Evolutionary conservation across 495 filamentous ascomycete species (phyloP).

Genomic region (Cairneyella variabilis): DNA sequence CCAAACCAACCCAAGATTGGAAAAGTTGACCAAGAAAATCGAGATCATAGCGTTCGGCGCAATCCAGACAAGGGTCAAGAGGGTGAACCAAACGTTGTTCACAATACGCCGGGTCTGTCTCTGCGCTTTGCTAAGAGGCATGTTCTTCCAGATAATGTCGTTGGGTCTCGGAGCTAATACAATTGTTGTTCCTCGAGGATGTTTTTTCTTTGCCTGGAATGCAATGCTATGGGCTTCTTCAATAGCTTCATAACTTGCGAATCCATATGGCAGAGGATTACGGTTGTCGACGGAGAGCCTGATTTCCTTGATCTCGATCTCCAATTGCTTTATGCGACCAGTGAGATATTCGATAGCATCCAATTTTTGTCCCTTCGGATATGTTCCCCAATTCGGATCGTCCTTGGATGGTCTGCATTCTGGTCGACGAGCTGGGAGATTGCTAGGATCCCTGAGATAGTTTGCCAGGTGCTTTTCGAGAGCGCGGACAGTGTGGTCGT

Average conservation of each 20-base stretch:
- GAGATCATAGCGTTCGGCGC: conserved; percentile 95
- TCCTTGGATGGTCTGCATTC: conserved; percentile 72
- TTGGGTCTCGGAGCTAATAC: conserved; percentile 78
- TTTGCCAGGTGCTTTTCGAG: conserved; percentile 81
- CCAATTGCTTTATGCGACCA: conserved; percentile 74
- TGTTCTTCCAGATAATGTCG: conserved; percentile 95
- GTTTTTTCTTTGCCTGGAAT: conserved; percentile 72
- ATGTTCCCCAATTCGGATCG: conserved; percentile 53
- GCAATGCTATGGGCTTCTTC: conserved; percentile 85
- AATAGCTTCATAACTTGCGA: conserved; percentile 88
- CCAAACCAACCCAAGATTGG: conserved; percentile 80
- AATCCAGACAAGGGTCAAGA: conserved; percentile 84
- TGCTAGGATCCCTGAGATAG: conserved; percentile 83
- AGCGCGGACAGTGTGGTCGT: conserved; percentile 73
- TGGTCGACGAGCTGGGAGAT: conserved; percentile 74
- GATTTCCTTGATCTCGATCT: conserved; percentile 78
- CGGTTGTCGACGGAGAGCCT: conserved; percentile 78
- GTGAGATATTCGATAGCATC: conserved; percentile 95
- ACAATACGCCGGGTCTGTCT: conserved; percentile 69
- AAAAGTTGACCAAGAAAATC: conserved; percentile 83
- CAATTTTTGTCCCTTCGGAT: conserved; percentile 66
- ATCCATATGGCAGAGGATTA: conserved; percentile 85
- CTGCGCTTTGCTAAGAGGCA: conserved; percentile 60
- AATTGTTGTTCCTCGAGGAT: conserved; percentile 75
- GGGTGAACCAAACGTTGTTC: conserved; percentile 76